A percentile compares a stretch with the other conserved stretches of the same genome.
phyloP scores from a whole-genome alignment of 352 stramenopile genomes.

The Phytophthora lateralis region DNA sequence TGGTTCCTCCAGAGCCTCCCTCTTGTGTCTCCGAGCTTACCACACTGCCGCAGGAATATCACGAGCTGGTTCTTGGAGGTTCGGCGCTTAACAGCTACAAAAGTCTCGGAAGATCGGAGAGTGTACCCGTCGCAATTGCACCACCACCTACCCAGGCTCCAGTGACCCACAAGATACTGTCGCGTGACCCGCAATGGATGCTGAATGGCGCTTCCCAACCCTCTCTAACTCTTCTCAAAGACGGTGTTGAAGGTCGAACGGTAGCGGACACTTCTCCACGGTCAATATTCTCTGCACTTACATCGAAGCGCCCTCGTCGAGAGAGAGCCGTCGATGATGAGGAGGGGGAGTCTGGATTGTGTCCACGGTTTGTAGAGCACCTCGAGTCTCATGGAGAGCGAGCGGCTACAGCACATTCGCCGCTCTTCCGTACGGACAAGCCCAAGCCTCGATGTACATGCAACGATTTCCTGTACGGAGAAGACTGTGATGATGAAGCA shows the following conservation, averaged over 20 bases:
- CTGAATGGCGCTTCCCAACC: slow-evolving; percentile 9
- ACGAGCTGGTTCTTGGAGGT: slow-evolving; percentile 29
- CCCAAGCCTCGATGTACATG: slow-evolving; percentile 9
- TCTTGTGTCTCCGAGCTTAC: slow-evolving; percentile 30
- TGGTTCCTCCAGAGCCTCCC: slow-evolving; percentile 10
- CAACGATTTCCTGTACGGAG: not conserved
- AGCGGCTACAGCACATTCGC: slow-evolving; percentile 14
- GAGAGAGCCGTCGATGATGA: slow-evolving; percentile 14
- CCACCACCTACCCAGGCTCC: not conserved
- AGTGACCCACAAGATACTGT: not conserved
- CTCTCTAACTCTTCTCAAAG: slow-evolving; percentile 15
- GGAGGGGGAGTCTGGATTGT: slow-evolving; percentile 13
- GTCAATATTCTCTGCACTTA: slow-evolving; percentile 11
- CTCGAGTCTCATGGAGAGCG: slow-evolving; percentile 22
- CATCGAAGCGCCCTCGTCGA: slow-evolving; percentile 15
- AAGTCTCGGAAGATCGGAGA: slow-evolving; percentile 16
- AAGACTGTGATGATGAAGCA: not conserved
- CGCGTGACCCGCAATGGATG: slow-evolving; percentile 13
- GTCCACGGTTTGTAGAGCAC: slow-evolving; percentile 28
- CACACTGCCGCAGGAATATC: slow-evolving; percentile 32
- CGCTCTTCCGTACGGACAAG: slow-evolving; percentile 22
- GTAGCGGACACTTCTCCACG: slow-evolving; percentile 20
- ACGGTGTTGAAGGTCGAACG: slow-evolving; percentile 28
- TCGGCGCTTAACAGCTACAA: slow-evolving; percentile 16
- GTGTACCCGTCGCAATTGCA: slow-evolving; percentile 6